Conservation (phyloP, 805 yeast species). For the Blastobotrys muscicola region DNA sequence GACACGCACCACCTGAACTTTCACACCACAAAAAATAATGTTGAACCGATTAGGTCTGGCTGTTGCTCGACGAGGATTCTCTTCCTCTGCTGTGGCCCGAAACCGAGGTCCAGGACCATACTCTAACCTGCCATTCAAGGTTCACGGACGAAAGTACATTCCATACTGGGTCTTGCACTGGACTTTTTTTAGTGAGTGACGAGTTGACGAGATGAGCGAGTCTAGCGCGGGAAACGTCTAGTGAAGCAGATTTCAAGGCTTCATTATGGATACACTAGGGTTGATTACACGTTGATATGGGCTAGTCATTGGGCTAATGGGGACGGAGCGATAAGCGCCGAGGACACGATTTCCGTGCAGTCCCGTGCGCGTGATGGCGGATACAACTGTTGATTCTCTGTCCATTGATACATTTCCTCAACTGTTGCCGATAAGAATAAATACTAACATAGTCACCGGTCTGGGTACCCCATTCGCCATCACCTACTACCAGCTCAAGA, state of each 20-base stretch:
- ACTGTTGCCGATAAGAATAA: too few relatives aligned
- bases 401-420: too few relatives aligned
- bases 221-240: too few relatives aligned
- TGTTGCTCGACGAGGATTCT: conserved; percentile 24
- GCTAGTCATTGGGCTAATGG: too few relatives aligned
- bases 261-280: too few relatives aligned
- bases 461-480: conserved; percentile 72
- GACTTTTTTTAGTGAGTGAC: conserved; percentile 58
- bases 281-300: too few relatives aligned
- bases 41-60: conserved; percentile 11
- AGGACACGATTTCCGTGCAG: background rate
- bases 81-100: conserved; percentile 30
- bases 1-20: conserved; percentile 1
- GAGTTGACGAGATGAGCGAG: background rate
- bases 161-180: conserved; percentile 80
- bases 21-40: conserved; percentile 6
- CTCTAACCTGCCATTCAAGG: conserved; percentile 89
- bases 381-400: too few relatives aligned
- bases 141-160: conserved; percentile 74
- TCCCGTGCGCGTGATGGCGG: background rate
- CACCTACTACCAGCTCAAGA: conserved; percentile 73
- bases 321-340: too few relatives aligned
- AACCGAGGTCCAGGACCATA: conserved; percentile 77
- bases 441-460: conserved; percentile 37
- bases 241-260: too few relatives aligned